Base-by-base conservation (phyloP, 148 eudicot genomes). In the Oxyria digyna region DNA sequence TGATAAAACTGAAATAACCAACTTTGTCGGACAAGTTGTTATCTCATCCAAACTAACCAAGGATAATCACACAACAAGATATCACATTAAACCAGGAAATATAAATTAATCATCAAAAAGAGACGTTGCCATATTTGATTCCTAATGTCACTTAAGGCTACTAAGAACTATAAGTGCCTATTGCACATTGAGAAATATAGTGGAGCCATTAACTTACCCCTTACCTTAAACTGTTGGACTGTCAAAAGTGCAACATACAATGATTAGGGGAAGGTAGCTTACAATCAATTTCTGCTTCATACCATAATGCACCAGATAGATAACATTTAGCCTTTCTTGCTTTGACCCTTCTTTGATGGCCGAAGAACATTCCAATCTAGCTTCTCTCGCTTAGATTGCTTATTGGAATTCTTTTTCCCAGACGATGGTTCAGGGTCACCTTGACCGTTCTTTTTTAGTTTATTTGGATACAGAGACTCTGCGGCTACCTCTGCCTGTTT, bases 331-430 rank as follows among this genome's bases (percentile, higher is more conserved):
- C 18, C 65, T 29, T 66, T 66, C 45, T 65, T 82, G 77, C 55
- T 76, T 45, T 78, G 74, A 48, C 74, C 37, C 75, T 84, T 86
- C 75, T 84, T 86, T 10, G 85, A 78, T 66, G 82, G 84, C 62
- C 87, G 81, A 21, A 86, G 85, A 48, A 84, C 81, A 72, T 71
- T 86, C 79, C 81, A 86, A 69, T 86, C 86, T 11, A 86, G 80
- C 81, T 82, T 84, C 55, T 77, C 85, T 66, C 69, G 79, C 78
- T 81, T 83, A 23, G 59, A 62, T 42, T 77, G 72, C 75, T 80
- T 81, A 9, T 68, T 43, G 68, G 82, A 76, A 50, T 67, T 73
- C 65, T 59, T 59, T 59, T 20, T 26, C 7, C 65, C 38, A 4
- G 65, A 59, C 14, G 65, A 59, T 27, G 65, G 38, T n/a, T 59